Conservation (phyloP, 179 eudicot genomes). For the Spinacia oleracea region DNA sequence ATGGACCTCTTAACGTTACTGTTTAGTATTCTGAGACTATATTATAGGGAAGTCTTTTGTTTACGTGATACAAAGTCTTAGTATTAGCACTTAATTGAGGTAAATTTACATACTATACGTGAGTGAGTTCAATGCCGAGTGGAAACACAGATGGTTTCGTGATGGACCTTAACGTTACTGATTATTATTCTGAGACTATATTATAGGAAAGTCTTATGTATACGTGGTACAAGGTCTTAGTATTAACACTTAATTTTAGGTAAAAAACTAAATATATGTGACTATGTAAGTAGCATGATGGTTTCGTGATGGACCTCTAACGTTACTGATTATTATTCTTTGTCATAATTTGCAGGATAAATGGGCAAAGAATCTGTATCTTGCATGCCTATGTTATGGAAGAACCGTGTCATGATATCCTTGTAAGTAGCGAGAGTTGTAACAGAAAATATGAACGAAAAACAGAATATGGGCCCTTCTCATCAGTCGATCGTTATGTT, state of each 20-base stretch:
- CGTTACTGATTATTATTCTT: neutral
- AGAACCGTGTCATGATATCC: slow-evolving; percentile 55
- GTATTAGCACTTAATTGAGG: no score
- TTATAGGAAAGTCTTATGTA: no score
- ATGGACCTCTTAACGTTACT: neutral
- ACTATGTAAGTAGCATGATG: no score
- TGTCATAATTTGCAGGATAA: slow-evolving; percentile 48
- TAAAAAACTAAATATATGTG: neutral
- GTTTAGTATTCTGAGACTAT: no score
- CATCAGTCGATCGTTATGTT: neutral
- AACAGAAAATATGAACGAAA: slow-evolving; percentile 1
- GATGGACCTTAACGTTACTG: no score
- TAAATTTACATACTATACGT: no score
- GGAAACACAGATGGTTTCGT: no score
- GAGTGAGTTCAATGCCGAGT: no score
- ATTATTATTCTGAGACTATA: neutral
- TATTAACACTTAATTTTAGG: neutral
- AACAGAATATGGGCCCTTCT: neutral
- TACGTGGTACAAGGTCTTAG: no score
- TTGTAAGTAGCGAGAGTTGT: slow-evolving; percentile 16
- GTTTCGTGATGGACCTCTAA: neutral
- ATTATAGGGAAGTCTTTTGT: no score
- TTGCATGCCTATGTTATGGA: slow-evolving; percentile 64
- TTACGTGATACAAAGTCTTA: no score
- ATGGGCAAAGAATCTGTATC: slow-evolving; percentile 71